Base-by-base conservation (phyloP, 495 filamentous ascomycete species). In the Xylaria sp. region DNA sequence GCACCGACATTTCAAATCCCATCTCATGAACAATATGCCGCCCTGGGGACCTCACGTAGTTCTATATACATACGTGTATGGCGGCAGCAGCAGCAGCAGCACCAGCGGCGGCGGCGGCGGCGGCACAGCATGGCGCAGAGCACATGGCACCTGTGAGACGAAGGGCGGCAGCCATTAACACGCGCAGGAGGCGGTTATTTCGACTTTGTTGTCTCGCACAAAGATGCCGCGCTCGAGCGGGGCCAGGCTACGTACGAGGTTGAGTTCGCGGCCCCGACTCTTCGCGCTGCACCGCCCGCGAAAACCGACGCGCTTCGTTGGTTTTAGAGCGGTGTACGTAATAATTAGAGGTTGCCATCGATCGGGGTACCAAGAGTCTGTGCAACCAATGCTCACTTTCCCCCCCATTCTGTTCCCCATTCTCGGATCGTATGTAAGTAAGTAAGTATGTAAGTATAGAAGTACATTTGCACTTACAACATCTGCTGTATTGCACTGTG, bases 301-400 rank as follows among this genome's bases (percentile, higher is more conserved):
- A 66, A 19, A 53, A 57, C 15, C 11, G 26, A 55, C 61, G 61
- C n/a, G 33, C 19, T 50, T 58, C 35, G 33, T 71, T 57, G 69
- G n/a, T 26, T 58, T 71, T 66, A 37, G 52, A 66, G 69, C 69
- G 69, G 69, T 71, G 69, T 71, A 68, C 52, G 52, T 68, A 68
- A 61, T 58, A 48, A 46, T 44, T 48, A 29, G 48, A 29, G 61
- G 24, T 55, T n/a, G 59, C 57, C 57, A 63, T 61, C 21, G 58
- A 59, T 31, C 50, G n/a, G 33, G 37, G 24, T 40, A 35, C 29
- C 40, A 29, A 61, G 21, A 46, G 19, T 35, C 31, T 35, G 40
- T 64, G 24, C 44, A 31, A 40, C 40, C 29, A 24, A 17, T 6
- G 5, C 61, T n/a, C n/a, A n/a, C n/a, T n/a, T n/a, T n/a, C n/a